Evolutionary conservation across 2,329 filamentous ascomycete species (phyloP), one percentile per base, ranked within the genome.

Genomic region (Penicillium olsonii): DNA sequence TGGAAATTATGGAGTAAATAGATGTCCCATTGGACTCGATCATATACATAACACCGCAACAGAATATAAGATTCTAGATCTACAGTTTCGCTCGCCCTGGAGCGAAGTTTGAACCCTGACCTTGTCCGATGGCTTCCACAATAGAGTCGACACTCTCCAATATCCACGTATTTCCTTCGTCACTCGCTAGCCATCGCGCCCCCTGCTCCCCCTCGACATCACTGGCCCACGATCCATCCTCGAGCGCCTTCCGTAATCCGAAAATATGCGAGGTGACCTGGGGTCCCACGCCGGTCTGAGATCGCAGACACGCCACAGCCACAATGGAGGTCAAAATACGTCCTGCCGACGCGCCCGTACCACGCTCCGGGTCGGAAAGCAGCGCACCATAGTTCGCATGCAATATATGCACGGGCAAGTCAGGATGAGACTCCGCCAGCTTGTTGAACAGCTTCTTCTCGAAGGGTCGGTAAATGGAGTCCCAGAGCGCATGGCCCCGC

Each of bases 261-360:
- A 91, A 92, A 0, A 94, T 78, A 70, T 95, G 90, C 57, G 85
- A 90, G 15, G 87, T 72, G 11, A 95, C 88, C 75, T 94, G 90
- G 1, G 89, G 90, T 0, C 84, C 90, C 0, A 94, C 90, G 0
- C 90, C 90, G 9, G 87, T 88, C 76, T 94, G 90, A 37, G 89
- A 81, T 3, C 90, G 74, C 67, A 95, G 68, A 62, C 88, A 91
- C 5, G 88, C 78, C 24, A 95, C 79, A 0, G 87, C 90, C 4
- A 91, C 78, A 11, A 94, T 69, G 45, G 83, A 87, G 0, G 89
- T 94, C 54, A 90, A 71, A 0, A 88, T 80, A 1, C 90, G 73
- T 0, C 90, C 90, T 0, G 88, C 81, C 15, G 77, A 80, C 0
- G 72, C 55, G 12, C 52, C 65, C 0, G 77, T 78, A 4, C 69